These are phyloP conservation scores for Podospora sp. DNA, from an alignment of 495 filamentous ascomycete species.

Conservation along the genomic window DNA sequence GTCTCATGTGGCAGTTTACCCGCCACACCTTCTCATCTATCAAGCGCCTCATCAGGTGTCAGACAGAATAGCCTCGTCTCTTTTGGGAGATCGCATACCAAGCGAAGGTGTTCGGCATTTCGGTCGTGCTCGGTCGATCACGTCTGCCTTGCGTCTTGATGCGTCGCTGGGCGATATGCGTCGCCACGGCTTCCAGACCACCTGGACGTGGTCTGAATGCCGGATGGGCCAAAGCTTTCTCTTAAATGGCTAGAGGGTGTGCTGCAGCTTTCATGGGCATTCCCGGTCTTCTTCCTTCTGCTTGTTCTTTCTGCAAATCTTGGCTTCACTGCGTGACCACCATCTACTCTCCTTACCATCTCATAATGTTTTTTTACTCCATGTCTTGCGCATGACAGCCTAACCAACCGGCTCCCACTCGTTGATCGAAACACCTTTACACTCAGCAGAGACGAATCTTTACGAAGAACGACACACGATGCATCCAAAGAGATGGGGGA, in stretches of 20 bases:
- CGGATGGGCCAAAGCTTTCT: background rate
- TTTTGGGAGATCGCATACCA: slow-evolving; percentile 25
- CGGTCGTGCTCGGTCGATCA: slow-evolving; percentile 31
- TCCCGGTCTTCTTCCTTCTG: slow-evolving; percentile 18
- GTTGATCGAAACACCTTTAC: slow-evolving; percentile 11
- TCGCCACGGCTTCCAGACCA: background rate
- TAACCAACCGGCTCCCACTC: slow-evolving; percentile 1
- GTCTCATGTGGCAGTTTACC: slow-evolving; percentile 37
- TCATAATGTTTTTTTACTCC: slow-evolving; percentile 27
- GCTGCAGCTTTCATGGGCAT: background rate
- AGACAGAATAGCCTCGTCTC: slow-evolving; percentile 21
- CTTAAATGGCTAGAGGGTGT: slow-evolving; percentile 21
- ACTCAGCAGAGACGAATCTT: slow-evolving; percentile 1
- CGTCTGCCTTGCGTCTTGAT: slow-evolving; percentile 19
- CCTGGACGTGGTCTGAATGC: background rate
- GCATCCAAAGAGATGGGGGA: slow-evolving; percentile 12
- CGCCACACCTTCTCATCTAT: slow-evolving; percentile 21
- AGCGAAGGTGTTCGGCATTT: slow-evolving; percentile 29
- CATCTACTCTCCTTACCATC: slow-evolving; percentile 13
- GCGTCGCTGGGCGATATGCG: slow-evolving; percentile 29
- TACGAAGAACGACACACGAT: slow-evolving; percentile 13
- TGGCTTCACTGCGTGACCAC: slow-evolving; percentile 20
- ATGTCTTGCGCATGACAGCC: slow-evolving; percentile 11
- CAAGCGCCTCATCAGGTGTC: slow-evolving; percentile 2
- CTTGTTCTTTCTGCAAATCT: slow-evolving; percentile 24